Evolutionary conservation across 306 rosid species (phyloP).

Genomic region (Dicorynia guianensis): DNA sequence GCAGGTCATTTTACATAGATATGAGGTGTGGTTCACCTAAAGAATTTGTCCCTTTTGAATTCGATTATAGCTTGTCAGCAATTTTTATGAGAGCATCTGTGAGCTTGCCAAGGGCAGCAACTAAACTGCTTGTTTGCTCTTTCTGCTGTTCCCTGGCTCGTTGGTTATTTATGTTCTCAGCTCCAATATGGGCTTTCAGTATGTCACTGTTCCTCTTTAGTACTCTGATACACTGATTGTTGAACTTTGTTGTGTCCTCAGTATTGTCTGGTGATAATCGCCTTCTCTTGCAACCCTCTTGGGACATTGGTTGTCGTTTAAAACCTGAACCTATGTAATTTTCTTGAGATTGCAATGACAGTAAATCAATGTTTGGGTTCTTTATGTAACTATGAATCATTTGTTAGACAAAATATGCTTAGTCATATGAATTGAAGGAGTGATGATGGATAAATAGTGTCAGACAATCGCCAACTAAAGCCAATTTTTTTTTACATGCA

Average conservation of each 20-base stretch:
- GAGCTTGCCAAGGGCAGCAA: slow-evolving; percentile 57
- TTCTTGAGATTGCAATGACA: slow-evolving; percentile 24
- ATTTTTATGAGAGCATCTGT: slow-evolving; percentile 60
- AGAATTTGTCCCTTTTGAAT: slow-evolving; percentile 29
- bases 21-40: not conserved
- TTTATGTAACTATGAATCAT: not conserved
- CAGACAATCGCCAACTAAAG: not conserved
- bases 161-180: slow-evolving; percentile 51
- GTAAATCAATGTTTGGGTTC: not conserved
- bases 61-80: slow-evolving; percentile 59
- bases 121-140: slow-evolving; percentile 51
- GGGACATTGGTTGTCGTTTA: slow-evolving; percentile 37
- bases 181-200: slow-evolving; percentile 52
- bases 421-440: not conserved
- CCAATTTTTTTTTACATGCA: not conserved
- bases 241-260: slow-evolving; percentile 38
- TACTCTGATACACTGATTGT: slow-evolving; percentile 40
- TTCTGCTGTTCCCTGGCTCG: slow-evolving; percentile 61
- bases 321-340: slow-evolving; percentile 44
- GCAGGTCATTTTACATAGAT: slow-evolving; percentile 15
- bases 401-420: not conserved
- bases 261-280: slow-evolving; percentile 38
- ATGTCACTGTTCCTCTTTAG: slow-evolving; percentile 52
- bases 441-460: not conserved
- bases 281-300: slow-evolving; percentile 57